Base-by-base conservation (phyloP, 805 yeast genomes). In the Candida boleticola region DNA sequence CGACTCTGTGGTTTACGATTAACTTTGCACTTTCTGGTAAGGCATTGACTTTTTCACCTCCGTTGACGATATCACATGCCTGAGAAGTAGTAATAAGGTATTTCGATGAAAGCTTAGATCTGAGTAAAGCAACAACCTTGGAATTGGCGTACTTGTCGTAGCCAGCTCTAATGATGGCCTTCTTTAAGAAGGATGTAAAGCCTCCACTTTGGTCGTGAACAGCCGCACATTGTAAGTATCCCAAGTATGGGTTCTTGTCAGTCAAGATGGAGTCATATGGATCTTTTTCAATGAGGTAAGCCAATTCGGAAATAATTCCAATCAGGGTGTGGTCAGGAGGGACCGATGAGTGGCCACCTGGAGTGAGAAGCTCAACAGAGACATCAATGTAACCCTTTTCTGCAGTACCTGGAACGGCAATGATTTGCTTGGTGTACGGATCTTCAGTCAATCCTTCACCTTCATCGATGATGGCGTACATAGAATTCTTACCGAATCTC, bases 291-390 rank as follows among this genome's bases (percentile, higher is more conserved):
- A 87, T 67, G n/a, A 57, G 51, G 7, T 67, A 60, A 13, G 81
- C 66, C 40, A 87, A 64, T 43, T 82, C 80, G 3, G 87, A 71
- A 42, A 82, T 66, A 23, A 87, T 74, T 14, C 93, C 95, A 62
- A 87, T 84, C 3, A 84, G 74, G 3, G 93, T 85, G 56, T 87
- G 93, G 37, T 77, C 83, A 2, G 92, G 92, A 9, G 95, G 93
- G 13, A 74, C 60, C 5, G 89, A 82, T 1, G 90, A 79, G 57
- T 85, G 95, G 5, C 95, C 95, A 30, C 95, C 95, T 5, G 79
- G 77, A 22, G 85, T 80, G 19, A 64, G 64, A 19, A 85, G 62
- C 3, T 71, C 69, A 36, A 83, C 65, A 20, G 51, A 45, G 6
- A 74, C 50, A 49, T 74, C 64, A 4, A 82, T 78, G 49, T 80